Percentiles rank a stretch among this genome's conserved stretches.
Conservation (phyloP, 2,329 filamentous ascomycete species). For the Aspergillus transmontanensis region DNA sequence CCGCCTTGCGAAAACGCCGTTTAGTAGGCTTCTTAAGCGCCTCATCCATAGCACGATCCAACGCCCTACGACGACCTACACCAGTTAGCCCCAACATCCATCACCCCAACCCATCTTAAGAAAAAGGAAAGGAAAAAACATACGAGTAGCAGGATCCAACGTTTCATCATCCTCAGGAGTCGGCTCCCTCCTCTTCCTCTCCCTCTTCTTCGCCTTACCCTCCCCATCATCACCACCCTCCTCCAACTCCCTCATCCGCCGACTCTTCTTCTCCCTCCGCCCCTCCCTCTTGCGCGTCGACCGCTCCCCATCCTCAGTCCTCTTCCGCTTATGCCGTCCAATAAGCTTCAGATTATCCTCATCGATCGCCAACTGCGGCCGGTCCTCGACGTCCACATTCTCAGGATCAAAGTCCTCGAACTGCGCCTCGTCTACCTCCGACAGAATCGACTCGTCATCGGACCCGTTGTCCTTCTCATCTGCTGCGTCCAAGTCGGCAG, state of each 20-base stretch:
- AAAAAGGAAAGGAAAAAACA: slow-evolving; percentile 33
- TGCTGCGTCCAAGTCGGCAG: neutral
- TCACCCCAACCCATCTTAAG: neutral
- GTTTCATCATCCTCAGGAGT: slow-evolving; percentile 72
- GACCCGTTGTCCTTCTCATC: slow-evolving; percentile 49
- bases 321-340: slow-evolving; percentile 66
- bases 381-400: slow-evolving; percentile 63
- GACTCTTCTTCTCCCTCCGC: slow-evolving; percentile 64
- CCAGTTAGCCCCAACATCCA: neutral
- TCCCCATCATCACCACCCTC: slow-evolving; percentile 53
- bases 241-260: slow-evolving; percentile 69
- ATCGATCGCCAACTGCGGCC: slow-evolving; percentile 61
- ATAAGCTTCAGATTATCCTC: slow-evolving; percentile 63
- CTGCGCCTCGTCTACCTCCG: slow-evolving; percentile 66
- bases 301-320: slow-evolving; percentile 61
- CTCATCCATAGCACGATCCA: slow-evolving; percentile 85
- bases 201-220: slow-evolving; percentile 51
- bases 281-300: slow-evolving; percentile 70
- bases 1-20: slow-evolving; percentile 72
- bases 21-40: slow-evolving; percentile 80
- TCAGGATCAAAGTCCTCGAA: slow-evolving; percentile 66
- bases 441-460: slow-evolving; percentile 64
- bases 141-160: slow-evolving; percentile 80
- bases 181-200: slow-evolving; percentile 54
- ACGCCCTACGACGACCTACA: slow-evolving; percentile 70